Evolutionary conservation across 495 filamentous ascomycete genomes (phyloP), one percentile per base, ranked within the genome.

Genomic region (Staphylotrichum longicolle): DNA sequence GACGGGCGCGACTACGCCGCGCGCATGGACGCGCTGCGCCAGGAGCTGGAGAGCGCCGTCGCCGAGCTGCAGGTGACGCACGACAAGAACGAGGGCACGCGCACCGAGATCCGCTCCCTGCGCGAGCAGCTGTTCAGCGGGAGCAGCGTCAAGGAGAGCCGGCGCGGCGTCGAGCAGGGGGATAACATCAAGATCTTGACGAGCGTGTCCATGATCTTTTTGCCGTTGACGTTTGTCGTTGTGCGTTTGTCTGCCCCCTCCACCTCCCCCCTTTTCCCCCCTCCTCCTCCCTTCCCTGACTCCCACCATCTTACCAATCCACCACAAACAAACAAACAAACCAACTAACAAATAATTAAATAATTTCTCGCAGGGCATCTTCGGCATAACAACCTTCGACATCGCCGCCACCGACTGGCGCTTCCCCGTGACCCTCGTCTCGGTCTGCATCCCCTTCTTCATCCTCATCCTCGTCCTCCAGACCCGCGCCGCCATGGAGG

Each of bases 101-200:
- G 69, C 2, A 67, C 58, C 4, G 72, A 73, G 60, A 74, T 74
- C 32, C 52, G 64, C 4, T 66, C 57, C 14, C 62, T 74, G 62
- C 34, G 72, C 40, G 72, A 74, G 44, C 72, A 74, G 63, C 63
- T 73, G 27, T 74, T 74, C 37, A 68, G 64, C 12, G 72, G 72
- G 44, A 73, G 70, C 55, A 61, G 53, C 32, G 70, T 74, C 45
- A 71, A 71, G 55, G 72, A 74, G 55, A 63, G 60, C 34, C 39
- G 70, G 35, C 54, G 72, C 27, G 72, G 70, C 8, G 70, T 74
- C 34, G 70, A 73, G 57, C 72, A 74, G 56, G 72, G 72, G 12
- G 67, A 73, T 37, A 74, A 74, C 59, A 77, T 78, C 62, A 70
- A 73, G 55, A 71, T 72, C 14, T 62, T 78, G 58, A 77, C 76